Evolutionary conservation across 176 grass and related monocot species (phyloP).

Genomic region (Lolium perenne): DNA sequence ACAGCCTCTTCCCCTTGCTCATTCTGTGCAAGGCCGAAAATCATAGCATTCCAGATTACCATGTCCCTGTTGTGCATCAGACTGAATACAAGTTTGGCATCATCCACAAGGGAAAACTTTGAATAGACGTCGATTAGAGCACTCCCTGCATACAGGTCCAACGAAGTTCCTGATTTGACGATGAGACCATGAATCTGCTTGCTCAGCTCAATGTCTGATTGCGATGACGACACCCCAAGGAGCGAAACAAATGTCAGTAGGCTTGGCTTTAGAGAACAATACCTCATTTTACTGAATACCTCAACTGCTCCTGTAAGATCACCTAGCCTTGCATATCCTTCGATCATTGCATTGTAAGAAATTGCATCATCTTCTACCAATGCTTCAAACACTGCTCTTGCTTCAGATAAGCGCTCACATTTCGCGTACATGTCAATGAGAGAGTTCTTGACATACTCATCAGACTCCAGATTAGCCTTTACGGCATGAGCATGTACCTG

Average conservation of each 20-base stretch:
- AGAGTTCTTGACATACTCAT: slow-evolving; percentile 77
- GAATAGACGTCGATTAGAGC: slow-evolving; percentile 82
- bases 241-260: slow-evolving; percentile 71
- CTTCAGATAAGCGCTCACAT: slow-evolving; percentile 57
- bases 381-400: slow-evolving; percentile 67
- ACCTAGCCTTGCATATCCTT: slow-evolving; percentile 72
- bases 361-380: slow-evolving; percentile 54
- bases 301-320: slow-evolving; percentile 51
- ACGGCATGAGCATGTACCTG: slow-evolving; percentile 72
- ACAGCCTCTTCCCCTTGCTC: slow-evolving; percentile 71
- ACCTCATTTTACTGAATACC: slow-evolving; percentile 73
- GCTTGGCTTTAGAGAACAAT: slow-evolving; percentile 53
- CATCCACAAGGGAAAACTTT: slow-evolving; percentile 66
- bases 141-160: slow-evolving; percentile 64
- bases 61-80: slow-evolving; percentile 63
- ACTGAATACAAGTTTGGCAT: slow-evolving; percentile 71
- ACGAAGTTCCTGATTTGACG: slow-evolving; percentile 60
- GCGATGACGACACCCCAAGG: slow-evolving; percentile 64
- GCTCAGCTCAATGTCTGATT: slow-evolving; percentile 58
- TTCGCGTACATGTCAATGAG: slow-evolving; percentile 85
- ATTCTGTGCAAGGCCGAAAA: slow-evolving; percentile 71
- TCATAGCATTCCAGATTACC: slow-evolving; percentile 83
- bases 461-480: slow-evolving; percentile 65
- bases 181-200: slow-evolving; percentile 76
- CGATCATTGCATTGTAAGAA: slow-evolving; percentile 86